These are phyloP conservation scores for Globisporangium iwayamae DNA, from an alignment of 352 stramenopile species.

Conservation along the genomic window DNA sequence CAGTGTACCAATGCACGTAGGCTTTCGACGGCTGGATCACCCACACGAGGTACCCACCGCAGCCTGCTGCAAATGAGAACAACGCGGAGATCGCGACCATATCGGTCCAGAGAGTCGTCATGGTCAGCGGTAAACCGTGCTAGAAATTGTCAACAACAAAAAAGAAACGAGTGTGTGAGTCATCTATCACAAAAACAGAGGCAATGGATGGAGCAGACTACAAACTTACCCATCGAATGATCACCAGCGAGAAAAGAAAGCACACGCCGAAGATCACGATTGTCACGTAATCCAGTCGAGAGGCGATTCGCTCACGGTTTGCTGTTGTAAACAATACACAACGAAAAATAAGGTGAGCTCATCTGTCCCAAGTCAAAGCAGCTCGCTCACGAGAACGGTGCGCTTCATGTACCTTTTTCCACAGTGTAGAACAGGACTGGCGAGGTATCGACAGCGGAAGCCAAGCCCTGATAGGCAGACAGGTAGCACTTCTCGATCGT, in stretches of 20 bases:
- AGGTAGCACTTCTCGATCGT: conserved; percentile 66
- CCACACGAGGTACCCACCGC: conserved; percentile 79
- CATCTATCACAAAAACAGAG: not conserved
- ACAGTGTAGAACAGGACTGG: conserved; percentile 41
- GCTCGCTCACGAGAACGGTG: not conserved
- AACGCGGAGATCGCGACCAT: conserved; percentile 79
- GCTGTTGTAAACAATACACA: conserved; percentile 17
- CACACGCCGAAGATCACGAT: conserved; percentile 70
- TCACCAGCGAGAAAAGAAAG: conserved; percentile 79
- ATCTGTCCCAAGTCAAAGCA: not conserved
- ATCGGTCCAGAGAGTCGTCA: conserved; percentile 83
- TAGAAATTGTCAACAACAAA: conserved; percentile 14
- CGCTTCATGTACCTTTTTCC: conserved; percentile 19
- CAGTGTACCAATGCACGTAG: conserved; percentile 82
- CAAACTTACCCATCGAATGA: conserved; percentile 64
- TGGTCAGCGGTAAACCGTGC: conserved; percentile 77
- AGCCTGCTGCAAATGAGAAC: conserved; percentile 80
- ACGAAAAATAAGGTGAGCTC: not conserved
- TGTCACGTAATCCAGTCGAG: conserved; percentile 64
- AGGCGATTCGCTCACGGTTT: conserved; percentile 48
- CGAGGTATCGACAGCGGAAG: conserved; percentile 61
- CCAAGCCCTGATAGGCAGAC: conserved; percentile 59
- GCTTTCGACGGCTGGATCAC: conserved; percentile 78
- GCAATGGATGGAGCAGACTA: not conserved
- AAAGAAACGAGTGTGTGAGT: not conserved